phyloP scores from a whole-genome alignment of 2,329 filamentous ascomycete genomes.

The Trichoderma aggressivum region DNA sequence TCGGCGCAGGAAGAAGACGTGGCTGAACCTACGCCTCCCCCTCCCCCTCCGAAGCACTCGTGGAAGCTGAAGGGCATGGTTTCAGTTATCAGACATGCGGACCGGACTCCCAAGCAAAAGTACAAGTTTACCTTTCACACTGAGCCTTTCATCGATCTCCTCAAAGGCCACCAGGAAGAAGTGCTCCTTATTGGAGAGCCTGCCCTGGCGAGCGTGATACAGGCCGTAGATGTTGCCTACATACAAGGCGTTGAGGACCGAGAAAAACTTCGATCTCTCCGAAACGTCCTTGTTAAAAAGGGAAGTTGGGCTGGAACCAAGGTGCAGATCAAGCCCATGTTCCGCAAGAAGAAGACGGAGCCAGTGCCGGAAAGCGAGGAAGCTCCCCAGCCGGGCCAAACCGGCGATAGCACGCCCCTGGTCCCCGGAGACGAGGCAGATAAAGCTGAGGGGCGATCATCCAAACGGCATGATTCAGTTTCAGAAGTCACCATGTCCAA shows the following conservation, averaged over 20 bases:
- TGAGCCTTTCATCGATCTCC: conserved; percentile 87
- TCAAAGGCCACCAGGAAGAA: conserved; percentile 95
- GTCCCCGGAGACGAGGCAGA: conserved; percentile 20
- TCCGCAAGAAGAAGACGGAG: conserved; percentile 77
- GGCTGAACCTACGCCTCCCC: conserved; percentile 43
- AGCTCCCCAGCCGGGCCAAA: conserved; percentile 19
- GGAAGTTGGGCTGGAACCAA: conserved; percentile 94
- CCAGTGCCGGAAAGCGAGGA: conserved; percentile 40
- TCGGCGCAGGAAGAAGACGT: conserved; percentile 28
- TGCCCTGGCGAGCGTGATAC: conserved; percentile 81
- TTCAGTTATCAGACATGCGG: conserved; percentile 91
- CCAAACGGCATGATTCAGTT: conserved; percentile 75
- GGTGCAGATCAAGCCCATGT: conserved; percentile 99
- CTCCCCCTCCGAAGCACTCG: conserved; percentile 78
- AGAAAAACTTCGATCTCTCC: conserved; percentile 79
- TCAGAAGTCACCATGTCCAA: conserved; percentile 90
- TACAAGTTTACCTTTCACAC: conserved; percentile 99
- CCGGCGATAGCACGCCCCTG: background rate
- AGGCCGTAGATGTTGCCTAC: conserved; percentile 80
- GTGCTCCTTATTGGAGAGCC: conserved; percentile 90
- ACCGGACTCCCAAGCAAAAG: conserved; percentile 97
- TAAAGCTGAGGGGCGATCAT: conserved; percentile 28
- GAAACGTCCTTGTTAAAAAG: conserved; percentile 87
- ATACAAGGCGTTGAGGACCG: conserved; percentile 77
- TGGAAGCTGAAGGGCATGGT: conserved; percentile 99